Base-by-base conservation (phyloP, 495 filamentous ascomycete species). In the Clohesyomyces aquaticus region DNA sequence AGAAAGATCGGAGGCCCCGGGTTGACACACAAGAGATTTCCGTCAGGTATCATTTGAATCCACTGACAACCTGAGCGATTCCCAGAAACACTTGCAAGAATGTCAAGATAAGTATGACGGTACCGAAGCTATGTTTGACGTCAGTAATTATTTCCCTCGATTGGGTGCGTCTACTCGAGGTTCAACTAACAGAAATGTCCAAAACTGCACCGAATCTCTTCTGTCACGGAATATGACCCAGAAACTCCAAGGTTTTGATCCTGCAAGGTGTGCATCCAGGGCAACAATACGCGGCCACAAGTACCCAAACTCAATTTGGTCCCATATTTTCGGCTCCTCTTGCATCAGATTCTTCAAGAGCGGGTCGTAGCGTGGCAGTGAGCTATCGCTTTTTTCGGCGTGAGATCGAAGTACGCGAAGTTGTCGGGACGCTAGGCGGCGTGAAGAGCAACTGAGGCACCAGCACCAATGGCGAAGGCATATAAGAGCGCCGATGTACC, bases 41-140 rank as follows among this genome's bases (percentile, higher is more conserved):
- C n/a, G 46, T 4, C 46, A 46, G 22, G 3, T 3, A 25, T 55
- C 52, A 55, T 35, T 43, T 22, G 35, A 55, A 55, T 1, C 28
- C 19, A 10, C 32, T 18, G 22, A 55, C 16, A 41, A 55, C 52
- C 29, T 55, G 52, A 4, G 52, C 52, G 21, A 55, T n/a, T 19
- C 52, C 52, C 16, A 55, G 25, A 22, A 41, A 19, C 22, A 55
- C 52, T 19, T 55, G 52, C 2, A 55, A 12, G 21, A 55, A 55
- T 1, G 52, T 55, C 14, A 55, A 32, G 1, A 55, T n/a, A 25
- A 55, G 27, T 11, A 53, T 53, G 4, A 53, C 23, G 2, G 50
- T 35, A 19, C 50, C 50, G 27, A 53, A 53, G 1, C 50, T 53
- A 51, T n/a, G n/a, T n/a, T n/a, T n/a, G n/a, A n/a, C n/a, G n/a